Evolutionary conservation across 2,329 filamentous ascomycete genomes (phyloP), one percentile per base, ranked within the genome.

Genomic region (Septoria petroselini): DNA sequence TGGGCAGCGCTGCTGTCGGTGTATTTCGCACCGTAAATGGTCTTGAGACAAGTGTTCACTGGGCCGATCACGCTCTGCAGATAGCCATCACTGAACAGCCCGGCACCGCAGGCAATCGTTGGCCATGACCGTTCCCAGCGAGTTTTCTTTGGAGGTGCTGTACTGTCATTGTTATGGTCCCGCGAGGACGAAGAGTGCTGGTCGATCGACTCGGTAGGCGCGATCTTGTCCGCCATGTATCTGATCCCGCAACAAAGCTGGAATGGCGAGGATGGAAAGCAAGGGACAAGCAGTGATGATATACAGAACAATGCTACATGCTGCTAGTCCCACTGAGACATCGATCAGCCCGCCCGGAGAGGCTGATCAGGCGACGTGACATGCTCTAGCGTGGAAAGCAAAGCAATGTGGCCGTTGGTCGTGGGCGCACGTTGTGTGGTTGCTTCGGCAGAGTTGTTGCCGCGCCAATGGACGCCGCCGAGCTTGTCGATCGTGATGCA

Each of bases 41-140:
- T 70, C 15, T 67, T 69, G 5, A 95, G 79, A 51, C 90, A 82
- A 1, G 89, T 94, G 61, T 85, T 87, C 50, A 95, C 90, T 2
- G 86, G 87, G 4, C 91, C 89, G 60, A 95, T 95, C 57, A 95
- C 85, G 63, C 88, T 89, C 71, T 95, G 94, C 65, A 95, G 81
- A 68, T 95, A 95, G 12, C 91, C 91, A 68, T 95, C 91, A 18
- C 85, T 90, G 70, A 95, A 95, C 1, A 95, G 77, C 62, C 91
- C 91, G 43, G 90, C 87, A 57, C 91, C 91, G 64, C 89, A 95
- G 35, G 90, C 90, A 60, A 95, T 84, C 1, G 89, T 86, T 11
- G 90, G 88, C 77, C 81, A 83, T 14, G 78, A 72, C 40, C 80
- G 73, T 55, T 80, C 72, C 78, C 65, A 68, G 21, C 47, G 43